Percentiles rank a stretch among this genome's conserved stretches.
Evolutionary conservation across 192 early-diverging fungal species (phyloP).

Genomic region (Podila clonocystis): DNA sequence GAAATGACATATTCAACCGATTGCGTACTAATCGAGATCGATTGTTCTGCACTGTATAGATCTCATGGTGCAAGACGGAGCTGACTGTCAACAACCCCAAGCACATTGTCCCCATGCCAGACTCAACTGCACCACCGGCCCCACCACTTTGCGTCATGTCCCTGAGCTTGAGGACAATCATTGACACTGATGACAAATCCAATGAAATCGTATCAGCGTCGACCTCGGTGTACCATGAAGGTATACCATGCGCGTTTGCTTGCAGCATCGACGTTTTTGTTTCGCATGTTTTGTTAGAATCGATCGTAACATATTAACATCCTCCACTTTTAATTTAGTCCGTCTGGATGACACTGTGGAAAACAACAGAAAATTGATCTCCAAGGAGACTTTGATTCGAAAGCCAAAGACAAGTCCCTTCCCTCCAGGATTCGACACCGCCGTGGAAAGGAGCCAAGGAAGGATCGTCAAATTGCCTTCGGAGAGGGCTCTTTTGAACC

Average conservation of each 20-base stretch:
- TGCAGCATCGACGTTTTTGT: neutral
- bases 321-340: conserved; percentile 29
- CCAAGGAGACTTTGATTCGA: conserved; percentile 75
- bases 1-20: neutral
- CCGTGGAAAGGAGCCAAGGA: conserved; percentile 55
- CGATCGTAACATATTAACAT: neutral
- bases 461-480: conserved; percentile 69
- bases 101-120: conserved; percentile 62
- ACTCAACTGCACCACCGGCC: conserved; percentile 59
- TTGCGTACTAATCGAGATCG: conserved; percentile 3
- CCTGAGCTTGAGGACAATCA: conserved; percentile 83
- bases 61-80: conserved; percentile 94
- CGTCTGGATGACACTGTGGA: conserved; percentile 63
- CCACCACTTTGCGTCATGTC: conserved; percentile 91
- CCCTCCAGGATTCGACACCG: conserved; percentile 81
- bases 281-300: neutral
- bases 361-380: conserved; percentile 27
- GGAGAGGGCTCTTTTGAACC: conserved; percentile 85
- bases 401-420: conserved; percentile 75
- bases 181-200: conserved; percentile 80
- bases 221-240: conserved; percentile 77
- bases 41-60: conserved; percentile 25
- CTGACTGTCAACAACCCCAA: conserved; percentile 77
- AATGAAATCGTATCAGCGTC: conserved; percentile 92
- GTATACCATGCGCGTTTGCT: conserved; percentile 33